phyloP scores from a whole-genome alignment of 2,329 filamentous ascomycete species.

The Botryosphaeria agaves region DNA sequence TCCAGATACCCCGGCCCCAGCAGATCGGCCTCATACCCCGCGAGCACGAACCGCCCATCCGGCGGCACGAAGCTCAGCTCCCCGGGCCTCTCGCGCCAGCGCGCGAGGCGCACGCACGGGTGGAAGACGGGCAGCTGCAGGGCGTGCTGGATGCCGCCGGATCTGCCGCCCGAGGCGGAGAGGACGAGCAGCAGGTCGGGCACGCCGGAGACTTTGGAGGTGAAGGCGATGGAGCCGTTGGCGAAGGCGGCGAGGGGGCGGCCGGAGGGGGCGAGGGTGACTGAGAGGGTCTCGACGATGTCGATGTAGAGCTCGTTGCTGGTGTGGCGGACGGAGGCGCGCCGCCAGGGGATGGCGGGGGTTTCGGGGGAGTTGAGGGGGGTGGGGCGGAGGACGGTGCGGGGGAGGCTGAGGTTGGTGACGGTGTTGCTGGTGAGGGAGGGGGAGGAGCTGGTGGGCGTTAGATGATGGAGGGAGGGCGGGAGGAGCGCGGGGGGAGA shows the following conservation, averaged over 20 bases:
- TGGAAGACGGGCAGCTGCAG: constrained; percentile 90
- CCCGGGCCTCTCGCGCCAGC: constrained; percentile 77
- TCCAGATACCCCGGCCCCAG: constrained; percentile 41
- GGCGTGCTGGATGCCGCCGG: constrained; percentile 53
- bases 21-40: constrained; percentile 86
- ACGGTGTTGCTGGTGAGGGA: constrained; percentile 1
- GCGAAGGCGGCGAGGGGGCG: constrained; percentile 72
- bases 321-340: constrained; percentile 83
- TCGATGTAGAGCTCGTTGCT: constrained; percentile 97
- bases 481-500: constrained; percentile 7
- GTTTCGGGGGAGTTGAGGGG: constrained; percentile 7
- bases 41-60: constrained; percentile 83
- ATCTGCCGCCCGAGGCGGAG: constrained; percentile 63
- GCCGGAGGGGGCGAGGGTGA: constrained; percentile 81
- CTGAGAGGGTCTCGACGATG: constrained; percentile 73
- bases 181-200: constrained; percentile 77
- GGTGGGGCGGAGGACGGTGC: constrained; percentile 2
- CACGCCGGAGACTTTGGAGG: constrained; percentile 82
- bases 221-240: constrained; percentile 87
- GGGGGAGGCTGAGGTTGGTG: constrained; percentile 1
- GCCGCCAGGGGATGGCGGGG: constrained; percentile 65
- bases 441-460: constrained; percentile 1
- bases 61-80: constrained; percentile 93
- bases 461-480: not conserved
- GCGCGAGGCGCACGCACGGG: constrained; percentile 78